Conservation (phyloP, 1,284 basidiomycete species). For the Earliella scabrosa region DNA sequence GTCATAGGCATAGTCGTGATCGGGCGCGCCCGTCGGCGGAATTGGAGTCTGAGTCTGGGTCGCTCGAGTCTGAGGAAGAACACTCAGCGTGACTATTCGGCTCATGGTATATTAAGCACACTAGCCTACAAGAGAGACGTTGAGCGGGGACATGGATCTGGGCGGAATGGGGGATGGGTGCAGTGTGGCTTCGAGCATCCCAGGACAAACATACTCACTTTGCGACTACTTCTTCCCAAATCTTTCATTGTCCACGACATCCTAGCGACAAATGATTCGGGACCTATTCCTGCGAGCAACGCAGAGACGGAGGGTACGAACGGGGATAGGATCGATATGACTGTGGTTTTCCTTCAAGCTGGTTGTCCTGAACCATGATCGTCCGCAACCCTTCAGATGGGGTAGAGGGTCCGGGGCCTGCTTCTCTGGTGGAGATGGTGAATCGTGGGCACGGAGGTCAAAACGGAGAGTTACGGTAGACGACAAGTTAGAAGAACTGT, state of each 20-base stretch:
- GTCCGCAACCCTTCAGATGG: constrained; percentile 64
- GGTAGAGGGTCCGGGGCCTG: constrained; percentile 31
- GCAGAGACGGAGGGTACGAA: constrained; percentile 59
- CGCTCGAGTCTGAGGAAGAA: constrained; percentile 71
- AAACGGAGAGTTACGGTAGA: no score
- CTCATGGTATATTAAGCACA: constrained; percentile 90
- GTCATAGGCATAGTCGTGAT: constrained; percentile 27
- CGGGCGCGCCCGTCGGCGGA: constrained; percentile 30
- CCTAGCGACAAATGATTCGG: constrained; percentile 77
- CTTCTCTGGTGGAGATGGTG: constrained; percentile 10
- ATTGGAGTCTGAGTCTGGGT: constrained; percentile 49
- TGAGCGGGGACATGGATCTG: no score
- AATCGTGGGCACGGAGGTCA: background rate
- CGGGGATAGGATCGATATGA: constrained; percentile 20
- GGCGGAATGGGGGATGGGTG: no score
- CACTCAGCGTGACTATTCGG: constrained; percentile 80
- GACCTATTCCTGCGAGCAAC: constrained; percentile 48
- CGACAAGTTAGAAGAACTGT: no score
- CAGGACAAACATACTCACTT: constrained; percentile 54
- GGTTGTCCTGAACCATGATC: constrained; percentile 49
- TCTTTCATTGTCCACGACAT: constrained; percentile 84
- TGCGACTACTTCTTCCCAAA: constrained; percentile 83
- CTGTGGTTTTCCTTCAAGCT: constrained; percentile 39
- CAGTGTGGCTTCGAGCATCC: background rate
- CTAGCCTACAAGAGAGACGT: constrained; percentile 41